Conservation (phyloP, 2,329 filamentous ascomycete species). For the Botryotinia narcissicola region DNA sequence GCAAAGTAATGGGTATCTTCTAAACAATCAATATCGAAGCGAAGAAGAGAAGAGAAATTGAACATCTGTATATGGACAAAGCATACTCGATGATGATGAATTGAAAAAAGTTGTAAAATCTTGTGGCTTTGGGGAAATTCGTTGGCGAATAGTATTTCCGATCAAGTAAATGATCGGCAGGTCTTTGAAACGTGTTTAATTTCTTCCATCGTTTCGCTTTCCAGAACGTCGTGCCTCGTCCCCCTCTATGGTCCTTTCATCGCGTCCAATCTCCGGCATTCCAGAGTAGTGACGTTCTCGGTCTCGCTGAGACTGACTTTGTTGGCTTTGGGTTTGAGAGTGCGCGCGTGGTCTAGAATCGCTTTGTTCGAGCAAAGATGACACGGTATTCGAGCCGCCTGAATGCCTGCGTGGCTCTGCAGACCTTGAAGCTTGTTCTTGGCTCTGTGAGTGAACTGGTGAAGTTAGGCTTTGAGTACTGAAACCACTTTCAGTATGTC, state of each 20-base stretch:
- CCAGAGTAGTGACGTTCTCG: constrained; percentile 11
- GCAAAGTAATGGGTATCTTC: constrained; percentile 21
- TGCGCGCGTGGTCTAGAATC: constrained; percentile 29
- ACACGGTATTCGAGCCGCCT: constrained; percentile 35
- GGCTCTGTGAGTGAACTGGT: constrained; percentile 23
- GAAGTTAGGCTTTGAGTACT: constrained; percentile 29
- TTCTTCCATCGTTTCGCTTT: constrained; percentile 38
- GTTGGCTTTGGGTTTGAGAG: constrained; percentile 30
- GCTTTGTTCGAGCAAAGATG: constrained; percentile 36
- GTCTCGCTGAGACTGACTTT: constrained; percentile 30
- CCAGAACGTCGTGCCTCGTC: constrained; percentile 34
- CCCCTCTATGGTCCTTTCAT: constrained; percentile 31
- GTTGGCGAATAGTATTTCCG: background rate
- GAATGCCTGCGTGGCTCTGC: constrained; percentile 32
- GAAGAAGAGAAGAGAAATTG: constrained; percentile 13
- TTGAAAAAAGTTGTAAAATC: constrained; percentile 5
- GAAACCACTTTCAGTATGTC: constrained; percentile 34
- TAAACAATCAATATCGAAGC: constrained; percentile 18
- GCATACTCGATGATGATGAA: constrained; percentile 12
- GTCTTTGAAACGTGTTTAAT: constrained; percentile 37
- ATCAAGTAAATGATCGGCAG: constrained; percentile 18
- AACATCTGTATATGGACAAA: constrained; percentile 8
- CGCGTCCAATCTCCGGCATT: constrained; percentile 13
- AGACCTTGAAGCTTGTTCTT: constrained; percentile 24
- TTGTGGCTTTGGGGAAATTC: background rate